Percentiles rank a stretch among this genome's conserved stretches.
phyloP scores from a whole-genome alignment of 2,329 filamentous ascomycete genomes.

The Monilinia laxa region DNA sequence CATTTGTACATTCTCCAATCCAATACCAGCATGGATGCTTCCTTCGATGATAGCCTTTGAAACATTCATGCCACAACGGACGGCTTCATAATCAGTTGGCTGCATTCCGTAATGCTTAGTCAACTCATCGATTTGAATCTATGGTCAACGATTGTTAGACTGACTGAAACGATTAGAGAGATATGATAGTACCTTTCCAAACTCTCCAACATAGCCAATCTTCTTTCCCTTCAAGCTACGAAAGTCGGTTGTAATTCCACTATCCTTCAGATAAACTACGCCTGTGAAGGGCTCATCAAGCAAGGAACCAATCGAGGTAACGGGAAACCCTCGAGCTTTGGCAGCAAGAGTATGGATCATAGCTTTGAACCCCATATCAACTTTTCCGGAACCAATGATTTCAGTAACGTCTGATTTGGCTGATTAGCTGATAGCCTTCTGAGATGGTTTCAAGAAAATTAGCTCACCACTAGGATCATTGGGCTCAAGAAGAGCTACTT shows the following conservation, averaged over 20 bases:
- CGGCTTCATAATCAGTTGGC: constrained; percentile 69
- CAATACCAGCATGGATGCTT: constrained; percentile 72
- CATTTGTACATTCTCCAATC: constrained; percentile 81
- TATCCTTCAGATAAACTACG: constrained; percentile 72
- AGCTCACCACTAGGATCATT: constrained; percentile 68
- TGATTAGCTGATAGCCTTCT: background rate
- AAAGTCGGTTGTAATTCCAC: constrained; percentile 74
- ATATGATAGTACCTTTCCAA: constrained; percentile 56
- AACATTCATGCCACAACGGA: constrained; percentile 81
- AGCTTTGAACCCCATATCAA: constrained; percentile 78
- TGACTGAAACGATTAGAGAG: background rate
- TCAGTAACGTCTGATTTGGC: constrained; percentile 67
- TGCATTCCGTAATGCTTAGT: constrained; percentile 76
- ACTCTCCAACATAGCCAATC: constrained; percentile 78
- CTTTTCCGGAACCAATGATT: constrained; percentile 73
- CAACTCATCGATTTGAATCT: constrained; percentile 80
- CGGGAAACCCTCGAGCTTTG: constrained; percentile 72
- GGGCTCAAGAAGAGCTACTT: constrained; percentile 74
- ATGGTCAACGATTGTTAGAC: constrained; percentile 3
- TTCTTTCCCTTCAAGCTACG: constrained; percentile 71
- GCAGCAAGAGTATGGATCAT: constrained; percentile 82
- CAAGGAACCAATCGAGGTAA: constrained; percentile 70
- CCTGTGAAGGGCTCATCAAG: constrained; percentile 80
- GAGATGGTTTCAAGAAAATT: background rate
- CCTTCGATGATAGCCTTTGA: constrained; percentile 73